These are phyloP conservation scores for Puccinellia tenuiflora DNA, from an alignment of 176 grass and related monocot species.

Conservation along the genomic window DNA sequence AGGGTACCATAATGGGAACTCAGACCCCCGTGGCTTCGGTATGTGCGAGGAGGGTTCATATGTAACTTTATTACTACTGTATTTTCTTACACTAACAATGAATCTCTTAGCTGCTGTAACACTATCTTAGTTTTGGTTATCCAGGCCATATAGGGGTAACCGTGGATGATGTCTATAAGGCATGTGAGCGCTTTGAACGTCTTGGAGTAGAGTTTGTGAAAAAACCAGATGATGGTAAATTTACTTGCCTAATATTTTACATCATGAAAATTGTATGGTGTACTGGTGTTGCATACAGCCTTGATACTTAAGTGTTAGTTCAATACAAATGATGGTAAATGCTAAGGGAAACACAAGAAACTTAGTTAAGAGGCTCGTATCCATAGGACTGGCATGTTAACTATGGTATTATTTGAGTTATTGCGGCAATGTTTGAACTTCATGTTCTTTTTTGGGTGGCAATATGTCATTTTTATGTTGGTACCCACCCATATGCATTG, in stretches of 20 bases:
- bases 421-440: background rate
- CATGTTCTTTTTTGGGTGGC: background rate
- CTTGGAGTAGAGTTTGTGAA: constrained; percentile 86
- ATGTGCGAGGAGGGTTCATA: constrained; percentile 17
- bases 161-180: constrained; percentile 91
- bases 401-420: background rate
- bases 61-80: background rate
- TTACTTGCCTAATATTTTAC: background rate
- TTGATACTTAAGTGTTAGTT: background rate
- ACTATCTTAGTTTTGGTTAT: constrained; percentile 17
- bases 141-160: constrained; percentile 92
- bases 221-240: constrained; percentile 83
- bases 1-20: constrained; percentile 96
- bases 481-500: background rate
- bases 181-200: constrained; percentile 67
- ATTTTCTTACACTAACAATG: background rate
- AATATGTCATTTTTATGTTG: background rate
- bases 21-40: constrained; percentile 98
- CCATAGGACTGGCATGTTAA: background rate
- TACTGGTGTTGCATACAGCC: background rate
- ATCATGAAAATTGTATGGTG: background rate
- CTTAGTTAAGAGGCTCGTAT: background rate
- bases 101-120: background rate
- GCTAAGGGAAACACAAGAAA: background rate
- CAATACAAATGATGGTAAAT: background rate